Conservation (phyloP, 192 early-diverging fungal species). For the Lobosporangium transversale region DNA sequence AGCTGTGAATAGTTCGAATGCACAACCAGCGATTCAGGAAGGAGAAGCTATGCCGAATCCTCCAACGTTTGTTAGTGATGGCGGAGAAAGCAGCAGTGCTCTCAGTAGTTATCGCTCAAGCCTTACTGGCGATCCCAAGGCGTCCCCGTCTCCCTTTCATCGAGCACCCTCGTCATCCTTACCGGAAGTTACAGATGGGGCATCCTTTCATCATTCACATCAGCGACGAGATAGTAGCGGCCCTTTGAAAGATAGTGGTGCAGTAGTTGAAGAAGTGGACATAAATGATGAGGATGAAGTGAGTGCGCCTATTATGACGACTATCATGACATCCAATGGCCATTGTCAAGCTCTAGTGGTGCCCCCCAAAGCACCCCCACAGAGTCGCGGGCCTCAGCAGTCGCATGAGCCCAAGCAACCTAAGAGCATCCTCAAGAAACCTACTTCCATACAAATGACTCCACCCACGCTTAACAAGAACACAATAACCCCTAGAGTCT, state of each 20-base stretch:
- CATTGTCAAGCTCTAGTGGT: too few species aligned
- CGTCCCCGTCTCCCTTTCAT: conserved; percentile 24
- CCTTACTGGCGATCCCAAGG: conserved; percentile 32
- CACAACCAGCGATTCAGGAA: neutral
- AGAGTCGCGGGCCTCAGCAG: too few species aligned
- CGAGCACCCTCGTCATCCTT: conserved; percentile 11
- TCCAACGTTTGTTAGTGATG: too few species aligned
- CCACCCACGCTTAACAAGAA: too few species aligned
- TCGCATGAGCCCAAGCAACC: too few species aligned
- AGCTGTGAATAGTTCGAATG: neutral
- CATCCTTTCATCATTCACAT: neutral
- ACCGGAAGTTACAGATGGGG: neutral
- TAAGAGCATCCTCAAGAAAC: too few species aligned
- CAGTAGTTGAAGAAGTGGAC: neutral
- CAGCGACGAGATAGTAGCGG: neutral
- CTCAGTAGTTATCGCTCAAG: conserved; percentile 14
- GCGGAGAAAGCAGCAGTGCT: neutral
- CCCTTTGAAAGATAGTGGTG: neutral
- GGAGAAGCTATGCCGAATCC: too few species aligned
- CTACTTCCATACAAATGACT: too few species aligned
- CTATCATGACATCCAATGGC: neutral
- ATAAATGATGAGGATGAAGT: neutral
- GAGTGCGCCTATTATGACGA: neutral
- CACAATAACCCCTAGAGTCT: too few species aligned
- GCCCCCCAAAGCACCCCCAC: too few species aligned